Percentiles rank a stretch among this genome's conserved stretches.
Conservation (phyloP, 192 early-diverging fungal species). For the Irineochytrium annulatum region DNA sequence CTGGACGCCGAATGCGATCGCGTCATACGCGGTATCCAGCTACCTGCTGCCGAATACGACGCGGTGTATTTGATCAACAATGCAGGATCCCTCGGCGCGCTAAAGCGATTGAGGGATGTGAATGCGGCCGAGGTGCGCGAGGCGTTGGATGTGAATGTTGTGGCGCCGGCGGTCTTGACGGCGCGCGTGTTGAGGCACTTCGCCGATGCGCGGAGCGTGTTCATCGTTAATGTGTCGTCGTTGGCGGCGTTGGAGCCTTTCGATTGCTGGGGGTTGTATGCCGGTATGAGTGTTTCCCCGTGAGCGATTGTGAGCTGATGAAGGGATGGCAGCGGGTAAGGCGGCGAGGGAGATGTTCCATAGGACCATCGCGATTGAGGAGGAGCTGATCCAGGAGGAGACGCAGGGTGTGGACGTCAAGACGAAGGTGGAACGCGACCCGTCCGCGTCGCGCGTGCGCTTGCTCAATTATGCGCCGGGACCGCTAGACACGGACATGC, state of each 20-base stretch:
- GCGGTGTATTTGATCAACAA: conserved; percentile 61
- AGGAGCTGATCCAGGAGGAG: conserved; percentile 26
- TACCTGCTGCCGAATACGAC: conserved; percentile 4
- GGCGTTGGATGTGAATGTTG: conserved; percentile 29
- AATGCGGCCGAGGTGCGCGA: conserved; percentile 8
- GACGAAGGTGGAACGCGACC: too few relatives aligned
- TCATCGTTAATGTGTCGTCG: conserved; percentile 76
- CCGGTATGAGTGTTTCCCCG: too few relatives aligned
- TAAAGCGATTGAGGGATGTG: conserved; percentile 33
- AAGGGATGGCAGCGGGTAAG: conserved; percentile 67
- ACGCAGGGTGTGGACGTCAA: conserved; percentile 8
- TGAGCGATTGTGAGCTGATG: too few relatives aligned
- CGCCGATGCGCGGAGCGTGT: not conserved
- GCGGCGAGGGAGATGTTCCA: conserved; percentile 79
- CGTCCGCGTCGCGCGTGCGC: conserved; percentile 38
- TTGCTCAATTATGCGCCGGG: conserved; percentile 85
- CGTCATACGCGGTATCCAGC: not conserved
- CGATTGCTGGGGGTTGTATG: conserved; percentile 78
- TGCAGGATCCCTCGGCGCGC: conserved; percentile 68
- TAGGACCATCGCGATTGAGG: conserved; percentile 65
- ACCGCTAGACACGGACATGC: conserved; percentile 83
- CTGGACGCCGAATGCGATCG: conserved; percentile 12
- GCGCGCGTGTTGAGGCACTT: conserved; percentile 25
- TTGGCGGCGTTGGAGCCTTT: conserved; percentile 62
- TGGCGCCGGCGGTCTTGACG: conserved; percentile 30